Conservation (phyloP, 768 basidiomycete genomes). For the Dioszegia hungarica region DNA sequence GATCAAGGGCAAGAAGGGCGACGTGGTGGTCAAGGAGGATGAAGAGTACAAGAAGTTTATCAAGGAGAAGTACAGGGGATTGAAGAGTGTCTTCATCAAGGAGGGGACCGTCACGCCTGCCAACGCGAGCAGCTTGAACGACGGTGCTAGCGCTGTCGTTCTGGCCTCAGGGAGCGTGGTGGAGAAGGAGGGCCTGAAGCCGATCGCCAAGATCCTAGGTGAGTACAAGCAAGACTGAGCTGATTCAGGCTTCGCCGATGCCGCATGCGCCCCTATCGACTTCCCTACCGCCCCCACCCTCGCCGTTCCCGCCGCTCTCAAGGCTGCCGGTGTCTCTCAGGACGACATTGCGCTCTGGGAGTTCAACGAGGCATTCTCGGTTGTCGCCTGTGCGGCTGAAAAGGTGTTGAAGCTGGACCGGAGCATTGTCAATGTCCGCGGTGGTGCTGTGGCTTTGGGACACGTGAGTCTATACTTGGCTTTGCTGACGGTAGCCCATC, state of each 20-base stretch:
- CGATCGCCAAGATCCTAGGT: conserved; percentile 93
- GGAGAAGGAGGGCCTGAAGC: conserved; percentile 80
- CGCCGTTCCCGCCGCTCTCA: conserved; percentile 79
- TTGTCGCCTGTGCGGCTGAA: conserved; percentile 84
- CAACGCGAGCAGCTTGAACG: conserved; percentile 90
- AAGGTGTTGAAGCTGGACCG: conserved; percentile 78
- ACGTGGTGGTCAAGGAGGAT: conserved; percentile 82
- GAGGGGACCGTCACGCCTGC: conserved; percentile 89
- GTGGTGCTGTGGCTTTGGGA: conserved; percentile 93
- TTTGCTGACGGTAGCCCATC: conserved; percentile 64
- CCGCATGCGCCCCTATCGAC: conserved; percentile 91
- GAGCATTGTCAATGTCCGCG: conserved; percentile 75
- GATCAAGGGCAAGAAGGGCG: conserved; percentile 69
- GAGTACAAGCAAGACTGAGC: conserved; percentile 43
- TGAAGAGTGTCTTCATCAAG: conserved; percentile 83
- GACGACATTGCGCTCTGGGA: conserved; percentile 89
- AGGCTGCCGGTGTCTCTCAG: conserved; percentile 74
- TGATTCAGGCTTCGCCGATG: conserved; percentile 82
- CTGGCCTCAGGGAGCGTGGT: conserved; percentile 92
- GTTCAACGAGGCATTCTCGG: conserved; percentile 97
- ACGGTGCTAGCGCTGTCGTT: conserved; percentile 92
- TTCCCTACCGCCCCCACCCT: conserved; percentile 93
- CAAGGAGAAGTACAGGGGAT: conserved; percentile 83
- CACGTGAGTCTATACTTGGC: conserved; percentile 35
- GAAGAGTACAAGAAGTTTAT: conserved; percentile 98